Percentiles rank a stretch among this genome's conserved stretches.
Evolutionary conservation across 306 rosid species (phyloP).

Genomic region (Neltuma alba): DNA sequence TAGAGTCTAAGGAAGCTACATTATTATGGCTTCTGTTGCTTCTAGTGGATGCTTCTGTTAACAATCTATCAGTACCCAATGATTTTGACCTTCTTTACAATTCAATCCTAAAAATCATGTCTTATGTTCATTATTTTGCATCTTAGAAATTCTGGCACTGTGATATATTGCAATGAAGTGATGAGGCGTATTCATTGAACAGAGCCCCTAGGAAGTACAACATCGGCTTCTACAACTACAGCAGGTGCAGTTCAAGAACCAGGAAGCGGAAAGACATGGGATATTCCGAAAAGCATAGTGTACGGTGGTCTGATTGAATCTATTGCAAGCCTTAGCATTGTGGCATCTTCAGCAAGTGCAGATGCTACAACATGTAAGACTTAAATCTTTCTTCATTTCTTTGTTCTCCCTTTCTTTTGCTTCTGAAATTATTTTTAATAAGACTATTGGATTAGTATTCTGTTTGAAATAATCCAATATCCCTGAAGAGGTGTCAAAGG

Average conservation of each 20-base stretch:
- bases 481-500: not conserved
- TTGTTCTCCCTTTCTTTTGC: not conserved
- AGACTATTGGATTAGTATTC: not conserved
- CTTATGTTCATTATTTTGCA: not conserved
- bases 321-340: not conserved
- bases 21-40: not conserved
- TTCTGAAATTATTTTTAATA: not conserved
- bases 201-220: not conserved
- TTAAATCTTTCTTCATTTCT: not conserved
- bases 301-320: slow-evolving; percentile 79
- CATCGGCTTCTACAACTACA: not conserved
- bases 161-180: not conserved
- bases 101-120: not conserved
- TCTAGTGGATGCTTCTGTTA: not conserved
- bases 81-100: not conserved
- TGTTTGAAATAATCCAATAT: not conserved
- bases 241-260: not conserved
- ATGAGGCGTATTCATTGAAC: not conserved
- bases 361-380: not conserved
- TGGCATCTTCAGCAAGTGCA: not conserved
- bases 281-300: slow-evolving; percentile 69
- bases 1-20: not conserved
- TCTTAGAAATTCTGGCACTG: not conserved
- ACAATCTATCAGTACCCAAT: not conserved
- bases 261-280: slow-evolving; percentile 36